These are phyloP conservation scores for Nemania sp. DNA, from an alignment of 2,329 filamentous ascomycete genomes.

Conservation along the genomic window DNA sequence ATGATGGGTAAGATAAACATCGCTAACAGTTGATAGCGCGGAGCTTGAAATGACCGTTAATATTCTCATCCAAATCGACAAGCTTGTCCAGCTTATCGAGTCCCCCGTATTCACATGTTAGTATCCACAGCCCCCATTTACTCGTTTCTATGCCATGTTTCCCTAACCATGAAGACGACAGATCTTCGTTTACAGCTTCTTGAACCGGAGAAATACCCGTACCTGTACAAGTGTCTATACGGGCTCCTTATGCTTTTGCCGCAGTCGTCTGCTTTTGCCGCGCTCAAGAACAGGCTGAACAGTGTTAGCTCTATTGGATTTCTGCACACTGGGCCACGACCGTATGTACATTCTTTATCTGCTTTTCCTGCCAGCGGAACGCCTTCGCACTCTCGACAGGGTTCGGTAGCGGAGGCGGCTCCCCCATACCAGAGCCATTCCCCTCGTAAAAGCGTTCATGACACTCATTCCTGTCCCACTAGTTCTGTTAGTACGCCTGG, in stretches of 20 bases:
- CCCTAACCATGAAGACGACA: conserved; percentile 54
- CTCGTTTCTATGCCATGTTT: not conserved
- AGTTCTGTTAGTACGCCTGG: conserved; percentile 62
- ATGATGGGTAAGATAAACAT: not conserved
- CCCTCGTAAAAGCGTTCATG: conserved; percentile 50
- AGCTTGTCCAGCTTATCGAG: conserved; percentile 94
- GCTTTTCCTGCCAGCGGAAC: conserved; percentile 36
- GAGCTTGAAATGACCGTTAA: conserved; percentile 99
- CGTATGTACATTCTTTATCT: conserved; percentile 68
- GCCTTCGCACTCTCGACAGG: conserved; percentile 51
- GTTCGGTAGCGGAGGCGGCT: conserved; percentile 52
- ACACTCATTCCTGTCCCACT: conserved; percentile 53
- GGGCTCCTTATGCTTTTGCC: conserved; percentile 98
- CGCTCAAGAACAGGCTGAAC: conserved; percentile 94
- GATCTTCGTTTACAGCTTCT: conserved; percentile 94
- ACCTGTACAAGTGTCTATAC: conserved; percentile 97
- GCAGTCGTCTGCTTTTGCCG: conserved; percentile 96
- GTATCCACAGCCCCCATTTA: conserved; percentile 49
- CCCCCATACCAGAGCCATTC: conserved; percentile 46
- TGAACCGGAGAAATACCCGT: conserved; percentile 93
- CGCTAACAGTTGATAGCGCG: conserved; percentile 68
- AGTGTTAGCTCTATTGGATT: conserved; percentile 98
- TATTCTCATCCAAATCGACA: conserved; percentile 98
- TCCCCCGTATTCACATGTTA: conserved; percentile 97
- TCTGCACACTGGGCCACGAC: conserved; percentile 82